A percentile compares a stretch with the other conserved stretches of the same genome.
Evolutionary conservation across 208 protist species (phyloP).

Genomic region (Crithidia bombi): DNA sequence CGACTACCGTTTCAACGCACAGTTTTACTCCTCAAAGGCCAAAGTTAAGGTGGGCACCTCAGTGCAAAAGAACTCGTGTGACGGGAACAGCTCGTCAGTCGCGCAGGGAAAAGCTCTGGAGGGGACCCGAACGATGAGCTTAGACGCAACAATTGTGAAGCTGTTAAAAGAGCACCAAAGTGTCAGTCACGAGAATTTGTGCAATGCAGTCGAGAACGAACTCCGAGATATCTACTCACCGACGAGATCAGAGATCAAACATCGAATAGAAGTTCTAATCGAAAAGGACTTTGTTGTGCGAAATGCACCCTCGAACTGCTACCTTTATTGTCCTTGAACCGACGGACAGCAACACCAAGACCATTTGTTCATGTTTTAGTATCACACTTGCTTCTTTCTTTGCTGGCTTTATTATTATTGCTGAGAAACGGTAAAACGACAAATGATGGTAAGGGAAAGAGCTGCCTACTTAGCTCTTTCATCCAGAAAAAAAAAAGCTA

Average conservation of each 20-base stretch:
- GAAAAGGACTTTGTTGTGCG: conserved; percentile 68
- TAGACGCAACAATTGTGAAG: conserved; percentile 74
- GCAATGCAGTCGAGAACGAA: conserved; percentile 30
- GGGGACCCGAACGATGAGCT: conserved; percentile 36
- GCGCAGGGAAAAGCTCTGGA: conserved; percentile 26
- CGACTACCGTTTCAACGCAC: conserved; percentile 45
- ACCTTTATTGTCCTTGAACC: conserved; percentile 31
- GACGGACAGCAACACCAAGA: no score
- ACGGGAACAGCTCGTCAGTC: neutral
- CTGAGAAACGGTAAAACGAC: neutral
- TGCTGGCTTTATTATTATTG: neutral
- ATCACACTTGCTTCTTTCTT: neutral
- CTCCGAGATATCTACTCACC: conserved; percentile 44
- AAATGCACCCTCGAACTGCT: conserved; percentile 32
- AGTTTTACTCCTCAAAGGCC: conserved; percentile 35
- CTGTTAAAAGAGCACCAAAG: conserved; percentile 66
- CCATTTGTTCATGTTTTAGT: no score
- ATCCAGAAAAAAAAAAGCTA: neutral
- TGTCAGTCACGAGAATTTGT: conserved; percentile 63
- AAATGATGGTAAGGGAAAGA: neutral
- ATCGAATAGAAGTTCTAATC: conserved; percentile 63
- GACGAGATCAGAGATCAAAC: conserved; percentile 61
- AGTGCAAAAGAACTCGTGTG: conserved; percentile 25
- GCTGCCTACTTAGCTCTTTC: no score
- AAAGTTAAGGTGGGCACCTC: conserved; percentile 38